Percentiles rank a stretch among this genome's conserved stretches.
phyloP scores from a whole-genome alignment of 805 yeast species.

The Lipomyces yamadae region DNA sequence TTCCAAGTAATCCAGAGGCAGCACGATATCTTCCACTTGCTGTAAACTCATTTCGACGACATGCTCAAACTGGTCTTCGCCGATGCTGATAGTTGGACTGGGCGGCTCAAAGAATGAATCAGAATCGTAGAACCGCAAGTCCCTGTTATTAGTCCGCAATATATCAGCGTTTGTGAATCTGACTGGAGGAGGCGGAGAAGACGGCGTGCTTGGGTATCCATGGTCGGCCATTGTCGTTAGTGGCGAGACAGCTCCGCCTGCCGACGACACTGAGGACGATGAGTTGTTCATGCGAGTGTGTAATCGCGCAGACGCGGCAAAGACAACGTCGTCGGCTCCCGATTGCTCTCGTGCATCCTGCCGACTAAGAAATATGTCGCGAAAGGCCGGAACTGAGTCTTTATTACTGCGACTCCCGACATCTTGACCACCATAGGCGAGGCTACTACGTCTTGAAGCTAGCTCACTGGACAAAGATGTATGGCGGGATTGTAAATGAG shows the following conservation, averaged over 20 bases:
- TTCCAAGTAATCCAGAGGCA: not conserved
- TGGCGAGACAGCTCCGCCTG: slow-evolving; percentile 2
- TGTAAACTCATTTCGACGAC: not conserved
- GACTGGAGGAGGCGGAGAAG: not conserved
- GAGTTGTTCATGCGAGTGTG: not conserved
- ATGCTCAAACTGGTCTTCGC: not conserved
- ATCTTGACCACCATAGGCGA: not conserved
- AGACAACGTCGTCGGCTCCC: not conserved
- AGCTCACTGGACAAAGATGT: not conserved
- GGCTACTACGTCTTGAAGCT: not conserved
- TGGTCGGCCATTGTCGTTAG: not conserved
- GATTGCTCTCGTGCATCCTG: not conserved
- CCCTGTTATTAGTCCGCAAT: not conserved
- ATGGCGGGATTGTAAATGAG: not conserved
- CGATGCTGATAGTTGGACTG: not conserved
- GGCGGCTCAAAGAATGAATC: not conserved
- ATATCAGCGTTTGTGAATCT: not conserved
- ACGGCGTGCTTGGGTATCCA: not conserved
- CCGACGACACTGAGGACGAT: not conserved
- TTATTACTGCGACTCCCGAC: not conserved
- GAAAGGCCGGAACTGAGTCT: not conserved
- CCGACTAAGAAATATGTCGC: not conserved
- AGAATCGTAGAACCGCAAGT: not conserved
- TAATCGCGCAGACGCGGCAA: not conserved
- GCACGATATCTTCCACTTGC: not conserved